Conservation (phyloP, 495 filamentous ascomycete species). For the Umbilicaria muhlenbergii region DNA sequence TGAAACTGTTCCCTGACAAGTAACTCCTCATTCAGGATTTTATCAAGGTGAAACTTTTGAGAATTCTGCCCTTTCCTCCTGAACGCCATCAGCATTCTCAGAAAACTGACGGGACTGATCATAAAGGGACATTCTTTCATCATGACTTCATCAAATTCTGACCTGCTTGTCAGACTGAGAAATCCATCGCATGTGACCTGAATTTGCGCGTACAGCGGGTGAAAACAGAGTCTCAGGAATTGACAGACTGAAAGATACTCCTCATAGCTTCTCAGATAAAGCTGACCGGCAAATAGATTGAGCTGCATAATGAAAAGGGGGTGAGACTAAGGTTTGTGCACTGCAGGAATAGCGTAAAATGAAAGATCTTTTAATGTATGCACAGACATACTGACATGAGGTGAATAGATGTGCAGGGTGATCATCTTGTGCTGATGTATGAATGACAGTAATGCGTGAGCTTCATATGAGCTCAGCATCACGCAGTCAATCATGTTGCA, state of each 20-base stretch:
- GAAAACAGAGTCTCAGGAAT: conserved; percentile 30
- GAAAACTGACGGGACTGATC: conserved; percentile 37
- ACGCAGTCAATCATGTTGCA: conserved; percentile 15
- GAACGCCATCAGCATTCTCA: conserved; percentile 30
- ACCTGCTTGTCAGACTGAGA: conserved; percentile 20
- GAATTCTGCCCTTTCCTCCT: conserved; percentile 35
- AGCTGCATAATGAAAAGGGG: conserved; percentile 22
- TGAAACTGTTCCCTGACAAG: conserved; percentile 11
- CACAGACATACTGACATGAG: conserved; percentile 29
- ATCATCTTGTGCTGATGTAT: conserved; percentile 21
- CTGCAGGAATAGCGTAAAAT: conserved; percentile 18
- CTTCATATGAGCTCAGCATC: conserved; percentile 50
- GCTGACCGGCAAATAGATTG: conserved; percentile 52
- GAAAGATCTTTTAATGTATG: conserved; percentile 31
- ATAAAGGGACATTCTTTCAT: conserved; percentile 19
- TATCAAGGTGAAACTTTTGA: conserved; percentile 38
- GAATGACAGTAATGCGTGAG: conserved; percentile 29
- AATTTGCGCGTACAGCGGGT: conserved; percentile 14
- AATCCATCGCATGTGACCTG: conserved; percentile 26
- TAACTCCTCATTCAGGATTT: conserved; percentile 29
- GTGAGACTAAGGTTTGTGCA: conserved; percentile 3
- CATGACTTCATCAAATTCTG: conserved; percentile 10
- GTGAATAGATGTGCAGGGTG: conserved; percentile 41
- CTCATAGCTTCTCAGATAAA: conserved; percentile 38
- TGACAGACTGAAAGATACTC: conserved; percentile 38